Evolutionary conservation across 148 eudicot genomes (phyloP).

Genomic region (Polygonum maritimum): DNA sequence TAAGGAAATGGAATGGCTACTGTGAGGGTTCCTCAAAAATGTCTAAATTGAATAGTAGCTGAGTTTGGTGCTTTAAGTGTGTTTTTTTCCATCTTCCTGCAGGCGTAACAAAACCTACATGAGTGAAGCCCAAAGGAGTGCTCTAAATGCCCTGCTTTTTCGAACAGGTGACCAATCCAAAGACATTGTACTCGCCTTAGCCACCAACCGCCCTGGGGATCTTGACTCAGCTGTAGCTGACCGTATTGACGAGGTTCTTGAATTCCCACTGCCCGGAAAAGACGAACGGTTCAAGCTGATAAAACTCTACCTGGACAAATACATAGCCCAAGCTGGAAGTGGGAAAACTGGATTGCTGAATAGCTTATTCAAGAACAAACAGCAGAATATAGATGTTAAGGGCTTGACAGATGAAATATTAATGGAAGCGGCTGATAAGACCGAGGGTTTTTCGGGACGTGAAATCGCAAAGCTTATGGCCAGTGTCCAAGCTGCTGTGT

Average conservation of each 20-base stretch:
- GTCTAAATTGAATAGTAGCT: too few relatives aligned
- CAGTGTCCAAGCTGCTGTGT: constrained; percentile 93
- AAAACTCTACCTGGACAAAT: constrained; percentile 83
- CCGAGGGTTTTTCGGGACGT: constrained; percentile 92
- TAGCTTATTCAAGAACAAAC: constrained; percentile 48
- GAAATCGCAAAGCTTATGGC: constrained; percentile 99
- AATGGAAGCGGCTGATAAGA: constrained; percentile 80
- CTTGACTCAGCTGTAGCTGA: constrained; percentile 94
- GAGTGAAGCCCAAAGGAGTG: constrained; percentile 99
- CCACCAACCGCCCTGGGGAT: constrained; percentile 94
- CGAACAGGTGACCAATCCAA: constrained; percentile 98
- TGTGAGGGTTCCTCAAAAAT: too few relatives aligned
- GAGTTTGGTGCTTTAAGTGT: background rate
- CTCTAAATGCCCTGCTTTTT: constrained; percentile 88
- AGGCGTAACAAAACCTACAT: constrained; percentile 95
- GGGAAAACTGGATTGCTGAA: constrained; percentile 59
- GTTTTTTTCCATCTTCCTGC: constrained; percentile 71
- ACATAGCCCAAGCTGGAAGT: constrained; percentile 74
- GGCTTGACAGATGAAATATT: constrained; percentile 72
- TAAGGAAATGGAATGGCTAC: too few relatives aligned
- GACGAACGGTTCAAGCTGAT: constrained; percentile 74
- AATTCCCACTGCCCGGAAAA: constrained; percentile 91
- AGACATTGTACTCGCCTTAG: constrained; percentile 90
- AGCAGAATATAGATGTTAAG: constrained; percentile 72
- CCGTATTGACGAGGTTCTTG: constrained; percentile 95